A percentile compares a stretch with the other conserved stretches of the same genome.
Evolutionary conservation across 2,329 filamentous ascomycete genomes (phyloP).

Genomic region (Ascochyta fabae): DNA sequence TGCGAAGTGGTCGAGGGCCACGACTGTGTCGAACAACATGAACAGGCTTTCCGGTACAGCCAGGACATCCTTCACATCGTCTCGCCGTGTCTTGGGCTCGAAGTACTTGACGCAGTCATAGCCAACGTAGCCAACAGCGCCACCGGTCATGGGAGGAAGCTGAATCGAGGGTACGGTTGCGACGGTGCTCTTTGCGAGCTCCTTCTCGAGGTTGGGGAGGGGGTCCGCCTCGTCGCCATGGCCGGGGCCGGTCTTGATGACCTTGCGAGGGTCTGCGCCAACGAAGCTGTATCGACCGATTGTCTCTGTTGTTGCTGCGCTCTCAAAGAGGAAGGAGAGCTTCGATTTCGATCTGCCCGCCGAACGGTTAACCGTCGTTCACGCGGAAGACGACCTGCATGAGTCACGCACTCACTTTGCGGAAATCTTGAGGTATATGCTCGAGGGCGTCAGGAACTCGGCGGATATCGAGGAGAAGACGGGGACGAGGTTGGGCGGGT

Average conservation of each 20-base stretch:
- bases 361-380: constrained; percentile 16
- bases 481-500: constrained; percentile 78
- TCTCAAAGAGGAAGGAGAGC: constrained; percentile 94
- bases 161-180: constrained; percentile 81
- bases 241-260: constrained; percentile 85
- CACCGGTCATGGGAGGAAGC: constrained; percentile 86
- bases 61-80: constrained; percentile 85
- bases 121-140: constrained; percentile 94
- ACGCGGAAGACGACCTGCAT: constrained; percentile 15
- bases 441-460: constrained; percentile 92
- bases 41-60: constrained; percentile 92
- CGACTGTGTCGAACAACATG: constrained; percentile 94
- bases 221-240: constrained; percentile 87
- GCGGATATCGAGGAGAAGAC: constrained; percentile 85
- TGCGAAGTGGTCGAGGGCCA: constrained; percentile 94
- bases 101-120: constrained; percentile 99
- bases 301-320: constrained; percentile 86
- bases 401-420: constrained; percentile 64
- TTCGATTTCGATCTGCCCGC: constrained; percentile 64
- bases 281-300: constrained; percentile 97
- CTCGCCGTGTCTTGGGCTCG: constrained; percentile 91
- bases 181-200: constrained; percentile 79
- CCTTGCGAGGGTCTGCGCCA: constrained; percentile 77
- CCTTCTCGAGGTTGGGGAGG: constrained; percentile 78
- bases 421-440: constrained; percentile 91